phyloP scores from a whole-genome alignment of 2,329 filamentous ascomycete species.

The Penicillium thymicola region DNA sequence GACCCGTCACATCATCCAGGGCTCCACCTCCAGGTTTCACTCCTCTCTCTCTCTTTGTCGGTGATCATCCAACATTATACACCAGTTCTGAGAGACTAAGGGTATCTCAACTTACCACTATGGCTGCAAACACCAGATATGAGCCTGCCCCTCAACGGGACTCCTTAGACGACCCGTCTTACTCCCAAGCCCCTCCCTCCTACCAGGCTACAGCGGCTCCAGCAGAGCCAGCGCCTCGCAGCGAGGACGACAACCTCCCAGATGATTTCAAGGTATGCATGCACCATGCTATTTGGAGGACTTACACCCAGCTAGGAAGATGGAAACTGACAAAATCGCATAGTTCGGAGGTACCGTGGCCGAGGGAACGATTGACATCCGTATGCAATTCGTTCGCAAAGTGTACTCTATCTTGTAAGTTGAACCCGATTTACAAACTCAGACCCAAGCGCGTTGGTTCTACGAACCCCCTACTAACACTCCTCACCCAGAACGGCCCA shows the following conservation, averaged over 20 bases:
- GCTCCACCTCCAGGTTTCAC: conserved; percentile 3
- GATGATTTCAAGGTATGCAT: conserved; percentile 88
- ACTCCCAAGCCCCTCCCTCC: conserved; percentile 76
- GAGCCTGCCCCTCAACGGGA: conserved; percentile 79
- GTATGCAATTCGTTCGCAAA: conserved; percentile 95
- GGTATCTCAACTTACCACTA: conserved; percentile 32
- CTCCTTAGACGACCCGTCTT: conserved; percentile 69
- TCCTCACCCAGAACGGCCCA: conserved; percentile 67
- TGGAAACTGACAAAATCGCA: conserved; percentile 12
- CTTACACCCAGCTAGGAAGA: not conserved
- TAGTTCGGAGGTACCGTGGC: conserved; percentile 90
- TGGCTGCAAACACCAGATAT: conserved; percentile 79
- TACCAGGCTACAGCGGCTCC: conserved; percentile 64
- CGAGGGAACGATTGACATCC: conserved; percentile 90
- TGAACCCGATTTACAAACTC: not conserved
- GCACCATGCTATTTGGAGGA: not conserved
- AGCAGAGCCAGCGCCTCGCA: conserved; percentile 58
- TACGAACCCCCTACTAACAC: not conserved
- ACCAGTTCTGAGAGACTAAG: not conserved
- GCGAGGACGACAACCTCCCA: conserved; percentile 84
- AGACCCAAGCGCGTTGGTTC: not conserved
- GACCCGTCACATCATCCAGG: conserved; percentile 1
- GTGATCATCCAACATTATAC: not conserved
- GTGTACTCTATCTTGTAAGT: conserved; percentile 88
- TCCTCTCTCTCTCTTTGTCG: conserved; percentile 3